phyloP scores from a whole-genome alignment of 2,329 filamentous ascomycete genomes.

The Cladorrhinum sp. region DNA sequence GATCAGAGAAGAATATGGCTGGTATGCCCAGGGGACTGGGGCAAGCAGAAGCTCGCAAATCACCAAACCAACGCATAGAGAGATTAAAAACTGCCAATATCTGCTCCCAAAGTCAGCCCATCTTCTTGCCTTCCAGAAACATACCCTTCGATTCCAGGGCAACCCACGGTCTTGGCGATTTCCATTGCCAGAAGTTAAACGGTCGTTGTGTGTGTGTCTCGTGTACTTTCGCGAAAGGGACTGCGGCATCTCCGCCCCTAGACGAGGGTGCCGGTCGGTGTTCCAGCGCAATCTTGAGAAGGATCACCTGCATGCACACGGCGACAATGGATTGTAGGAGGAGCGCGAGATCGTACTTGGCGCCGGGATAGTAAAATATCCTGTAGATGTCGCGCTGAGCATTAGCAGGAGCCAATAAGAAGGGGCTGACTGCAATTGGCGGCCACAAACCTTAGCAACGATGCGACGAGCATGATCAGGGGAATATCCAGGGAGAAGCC shows the following conservation, averaged over 20 bases:
- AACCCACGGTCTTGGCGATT: constrained; percentile 62
- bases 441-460: constrained; percentile 55
- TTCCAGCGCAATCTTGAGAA: constrained; percentile 67
- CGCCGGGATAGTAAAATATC: constrained; percentile 68
- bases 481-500: constrained; percentile 70
- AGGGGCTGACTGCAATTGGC: neutral
- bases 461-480: constrained; percentile 69
- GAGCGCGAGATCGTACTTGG: constrained; percentile 61
- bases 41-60: constrained; percentile 66
- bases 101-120: constrained; percentile 38
- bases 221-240: constrained; percentile 59
- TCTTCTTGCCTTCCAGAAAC: neutral
- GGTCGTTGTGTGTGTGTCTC: constrained; percentile 53
- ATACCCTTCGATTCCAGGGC: neutral
- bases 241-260: constrained; percentile 57
- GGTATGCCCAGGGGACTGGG: constrained; percentile 55
- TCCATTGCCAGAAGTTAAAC: constrained; percentile 83
- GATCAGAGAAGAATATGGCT: constrained; percentile 62
- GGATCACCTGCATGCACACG: constrained; percentile 59
- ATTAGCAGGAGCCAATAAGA: constrained; percentile 9
- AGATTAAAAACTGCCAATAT: constrained; percentile 76
- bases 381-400: constrained; percentile 34
- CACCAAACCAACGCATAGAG: constrained; percentile 60
- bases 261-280: constrained; percentile 58
- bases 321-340: constrained; percentile 64